These are phyloP conservation scores for Colletotrichum noveboracense DNA, from an alignment of 2,329 filamentous ascomycete species.

Conservation along the genomic window DNA sequence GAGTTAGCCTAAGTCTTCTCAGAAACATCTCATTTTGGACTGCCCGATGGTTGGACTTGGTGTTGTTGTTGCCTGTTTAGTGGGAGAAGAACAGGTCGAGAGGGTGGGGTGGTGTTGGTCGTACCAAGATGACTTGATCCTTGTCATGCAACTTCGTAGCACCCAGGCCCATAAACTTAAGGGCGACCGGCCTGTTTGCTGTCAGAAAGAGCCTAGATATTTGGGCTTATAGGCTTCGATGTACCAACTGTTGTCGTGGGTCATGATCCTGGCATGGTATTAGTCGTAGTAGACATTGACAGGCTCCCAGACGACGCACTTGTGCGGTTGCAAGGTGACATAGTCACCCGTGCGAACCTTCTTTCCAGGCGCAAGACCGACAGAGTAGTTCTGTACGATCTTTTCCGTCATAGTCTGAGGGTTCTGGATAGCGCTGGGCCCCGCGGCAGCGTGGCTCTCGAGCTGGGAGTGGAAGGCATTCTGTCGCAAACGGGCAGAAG, in stretches of 20 bases:
- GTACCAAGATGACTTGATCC: slow-evolving; percentile 73
- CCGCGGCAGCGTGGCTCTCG: slow-evolving; percentile 55
- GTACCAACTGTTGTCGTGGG: slow-evolving; percentile 84
- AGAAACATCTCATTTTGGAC: neutral
- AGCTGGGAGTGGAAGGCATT: slow-evolving; percentile 70
- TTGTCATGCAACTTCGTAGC: slow-evolving; percentile 75
- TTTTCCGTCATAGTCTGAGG: slow-evolving; percentile 91
- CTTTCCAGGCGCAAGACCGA: slow-evolving; percentile 79
- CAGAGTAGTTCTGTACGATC: slow-evolving; percentile 83
- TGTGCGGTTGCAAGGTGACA: slow-evolving; percentile 71
- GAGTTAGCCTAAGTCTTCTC: neutral
- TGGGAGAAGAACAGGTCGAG: neutral
- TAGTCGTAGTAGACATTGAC: slow-evolving; percentile 41
- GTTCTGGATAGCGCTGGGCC: slow-evolving; percentile 29
- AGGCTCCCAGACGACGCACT: slow-evolving; percentile 31
- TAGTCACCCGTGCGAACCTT: slow-evolving; percentile 82
- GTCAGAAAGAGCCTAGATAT: neutral
- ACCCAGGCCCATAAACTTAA: neutral
- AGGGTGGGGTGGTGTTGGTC: accelerated
- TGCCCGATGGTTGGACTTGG: neutral
- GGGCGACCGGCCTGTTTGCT: neutral
- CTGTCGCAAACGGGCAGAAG: slow-evolving; percentile 34
- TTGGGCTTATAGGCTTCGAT: slow-evolving; percentile 46
- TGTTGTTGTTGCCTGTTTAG: neutral
- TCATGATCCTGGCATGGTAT: slow-evolving; percentile 58